Evolutionary conservation across 768 basidiomycete genomes (phyloP), one percentile per base, ranked within the genome.

Genomic region (Trametes meyenii): DNA sequence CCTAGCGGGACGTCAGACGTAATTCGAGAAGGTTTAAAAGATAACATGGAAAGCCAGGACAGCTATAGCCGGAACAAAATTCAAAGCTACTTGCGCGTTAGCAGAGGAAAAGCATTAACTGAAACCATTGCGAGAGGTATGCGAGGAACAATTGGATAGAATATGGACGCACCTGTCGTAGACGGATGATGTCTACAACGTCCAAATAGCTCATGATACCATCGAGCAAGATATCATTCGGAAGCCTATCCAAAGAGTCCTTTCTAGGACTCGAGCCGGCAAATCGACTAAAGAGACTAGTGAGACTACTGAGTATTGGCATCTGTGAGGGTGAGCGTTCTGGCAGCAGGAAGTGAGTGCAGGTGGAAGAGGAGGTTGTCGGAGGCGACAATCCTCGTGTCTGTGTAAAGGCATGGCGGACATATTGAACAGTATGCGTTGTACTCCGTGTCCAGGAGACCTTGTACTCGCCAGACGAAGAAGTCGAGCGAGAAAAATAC

Each of bases 191-290:
- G 55, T 80, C 78, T 33, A 73, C 66, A 56, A 80, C 55, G n/a
- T 73, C 72, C 49, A 79, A 62, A 44, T 74, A 69, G n/a, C 48
- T 61, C 59, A 76, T 74, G 13, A 80, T 66, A 24, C 72, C 45
- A 49, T 74, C 77, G 55, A 80, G 69, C 42, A 79, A 68, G 29
- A 78, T 67, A 60, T 79, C 78, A 57, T 77, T 76, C 8, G 76
- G 71, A 19, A 77, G 63, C 11, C 66, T 61, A 44, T 70, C 68
- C 16, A 71, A 58, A 19, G 17, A 64, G 54, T 54, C 33, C 19
- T 52, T 52, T 17, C 29, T 39, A 19, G 49, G 50, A 7, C 24
- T 16, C 17, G 8, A n/a, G 5, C 43, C 43, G 1, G 39, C 8
- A 24, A 60, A 45, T 4, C 58, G 50, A 16, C 6, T 17, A 16